A percentile compares a stretch with the other conserved stretches of the same genome.
Conservation (phyloP, 345 rosid genomes). For the Excoecaria cochinchinensis region DNA sequence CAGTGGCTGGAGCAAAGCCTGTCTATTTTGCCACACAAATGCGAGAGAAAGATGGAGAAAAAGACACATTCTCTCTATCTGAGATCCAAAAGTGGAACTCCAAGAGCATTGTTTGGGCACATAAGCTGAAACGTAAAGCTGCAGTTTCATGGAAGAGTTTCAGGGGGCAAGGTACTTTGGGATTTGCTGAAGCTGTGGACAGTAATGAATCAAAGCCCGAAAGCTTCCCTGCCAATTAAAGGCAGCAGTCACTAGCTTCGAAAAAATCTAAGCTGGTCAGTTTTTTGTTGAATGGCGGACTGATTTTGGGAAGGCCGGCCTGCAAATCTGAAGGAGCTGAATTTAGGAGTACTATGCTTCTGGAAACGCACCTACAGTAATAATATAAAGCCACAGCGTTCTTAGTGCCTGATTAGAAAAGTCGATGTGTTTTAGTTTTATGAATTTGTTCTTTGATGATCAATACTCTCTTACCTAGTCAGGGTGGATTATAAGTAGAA, state of each 20-base stretch:
- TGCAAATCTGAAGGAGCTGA: background rate
- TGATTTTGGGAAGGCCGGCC: background rate
- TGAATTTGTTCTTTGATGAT: too few relatives aligned
- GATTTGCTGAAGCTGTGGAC: conserved; percentile 17
- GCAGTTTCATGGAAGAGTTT: conserved; percentile 16
- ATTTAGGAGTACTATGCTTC: background rate
- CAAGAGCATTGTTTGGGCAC: conserved; percentile 4
- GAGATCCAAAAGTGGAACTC: conserved; percentile 11
- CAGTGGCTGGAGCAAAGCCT: conserved; percentile 33
- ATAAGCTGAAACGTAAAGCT: conserved; percentile 13
- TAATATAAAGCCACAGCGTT: background rate
- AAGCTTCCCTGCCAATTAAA: background rate
- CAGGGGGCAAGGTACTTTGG: conserved; percentile 17
- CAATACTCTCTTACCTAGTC: too few relatives aligned
- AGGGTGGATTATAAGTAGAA: too few relatives aligned
- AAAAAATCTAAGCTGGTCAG: background rate
- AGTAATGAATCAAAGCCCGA: conserved; percentile 14
- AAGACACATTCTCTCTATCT: conserved; percentile 7
- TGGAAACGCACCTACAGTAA: background rate
- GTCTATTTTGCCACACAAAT: conserved; percentile 18
- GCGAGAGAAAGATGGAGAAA: conserved; percentile 5
- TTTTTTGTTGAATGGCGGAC: background rate
- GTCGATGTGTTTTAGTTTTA: background rate
- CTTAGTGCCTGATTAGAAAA: background rate
- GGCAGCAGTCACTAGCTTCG: background rate